Evolutionary conservation across 2,329 filamentous ascomycete genomes (phyloP).

Genomic region (Beauveria scarabaeidicola): DNA sequence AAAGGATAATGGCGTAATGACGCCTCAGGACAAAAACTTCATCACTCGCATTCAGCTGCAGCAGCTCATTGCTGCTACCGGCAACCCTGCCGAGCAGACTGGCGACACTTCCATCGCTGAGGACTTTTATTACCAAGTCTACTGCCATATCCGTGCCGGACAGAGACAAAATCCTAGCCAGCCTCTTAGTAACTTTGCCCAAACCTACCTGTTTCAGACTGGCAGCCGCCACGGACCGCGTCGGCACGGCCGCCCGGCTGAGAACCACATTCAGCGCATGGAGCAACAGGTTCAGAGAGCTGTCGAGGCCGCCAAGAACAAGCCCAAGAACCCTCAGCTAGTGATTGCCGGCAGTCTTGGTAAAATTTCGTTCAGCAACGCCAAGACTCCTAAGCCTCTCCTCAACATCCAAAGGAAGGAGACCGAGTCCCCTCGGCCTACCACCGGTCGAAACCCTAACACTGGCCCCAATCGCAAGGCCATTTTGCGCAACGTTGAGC

Average conservation of each 20-base stretch:
- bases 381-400: slow-evolving; percentile 90
- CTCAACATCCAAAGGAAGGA: slow-evolving; percentile 92
- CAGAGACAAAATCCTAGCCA: slow-evolving; percentile 87
- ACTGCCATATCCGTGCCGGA: slow-evolving; percentile 84
- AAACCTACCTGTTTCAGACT: slow-evolving; percentile 95
- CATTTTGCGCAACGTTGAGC: slow-evolving; percentile 78
- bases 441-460: slow-evolving; percentile 33
- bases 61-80: slow-evolving; percentile 87
- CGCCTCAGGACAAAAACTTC: slow-evolving; percentile 98
- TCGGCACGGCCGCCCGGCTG: slow-evolving; percentile 71
- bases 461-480: slow-evolving; percentile 67
- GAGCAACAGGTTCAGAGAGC: slow-evolving; percentile 97
- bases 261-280: slow-evolving; percentile 98
- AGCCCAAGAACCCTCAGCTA: slow-evolving; percentile 94
- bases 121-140: slow-evolving; percentile 98
- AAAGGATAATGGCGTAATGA: slow-evolving; percentile 96
- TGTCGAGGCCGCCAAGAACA: slow-evolving; percentile 93
- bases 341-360: slow-evolving; percentile 93
- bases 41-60: slow-evolving; percentile 96
- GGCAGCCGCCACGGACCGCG: slow-evolving; percentile 70
- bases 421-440: slow-evolving; percentile 46
- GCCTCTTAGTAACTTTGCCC: slow-evolving; percentile 89
- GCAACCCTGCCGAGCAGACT: slow-evolving; percentile 71
- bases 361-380: slow-evolving; percentile 98
- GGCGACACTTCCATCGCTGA: slow-evolving; percentile 76